Evolutionary conservation across 495 filamentous ascomycete species (phyloP), one percentile per base, ranked within the genome.

Genomic region (Neurospora sp.): DNA sequence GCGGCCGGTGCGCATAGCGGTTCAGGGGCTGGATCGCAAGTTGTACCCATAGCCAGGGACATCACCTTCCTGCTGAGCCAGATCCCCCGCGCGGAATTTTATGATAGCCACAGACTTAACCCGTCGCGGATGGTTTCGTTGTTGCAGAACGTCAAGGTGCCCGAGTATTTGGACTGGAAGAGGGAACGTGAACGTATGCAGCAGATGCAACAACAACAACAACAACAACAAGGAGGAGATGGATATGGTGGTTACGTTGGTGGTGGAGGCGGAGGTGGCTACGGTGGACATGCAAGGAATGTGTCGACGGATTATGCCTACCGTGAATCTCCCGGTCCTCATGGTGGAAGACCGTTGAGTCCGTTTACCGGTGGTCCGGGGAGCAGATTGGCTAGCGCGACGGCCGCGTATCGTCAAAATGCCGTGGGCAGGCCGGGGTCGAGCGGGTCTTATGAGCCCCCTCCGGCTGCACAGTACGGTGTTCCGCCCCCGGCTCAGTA

Each of bases 31-130:
- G 71, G 77, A 27, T 72, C 81, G 53, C 76, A 82, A 70, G 78
- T 18, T 9, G 53, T 81, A 74, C 82, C 76, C 77, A 86, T 98
- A 59, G 93, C 95, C n/a, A 86, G 90, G 16, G 90, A 94, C 69
- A 87, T 98, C 71, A 91, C 89, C 11, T 91, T 94, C 77, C 85
- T 99, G 22, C 82, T 99, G 38, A 90, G 91, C 76, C 90, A 94
- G 74, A 91, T 99, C 42, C 96, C 96, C 11, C 82, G 88, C 20
- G 90, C 93, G 16, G 89, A 93, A 20, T 80, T 86, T 3, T 97
- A 96, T 80, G 86, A 88, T 41, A 72, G 86, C 83, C 73, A 86
- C 80, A 73, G 84, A 20, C 91, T 98, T 77, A 90, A 86, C 71
- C 83, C 94, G 6, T 87, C 88, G 73, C 88, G 86, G 74, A 84